phyloP scores from a whole-genome alignment of 1,284 basidiomycete species.

The Mycena citricolor region DNA sequence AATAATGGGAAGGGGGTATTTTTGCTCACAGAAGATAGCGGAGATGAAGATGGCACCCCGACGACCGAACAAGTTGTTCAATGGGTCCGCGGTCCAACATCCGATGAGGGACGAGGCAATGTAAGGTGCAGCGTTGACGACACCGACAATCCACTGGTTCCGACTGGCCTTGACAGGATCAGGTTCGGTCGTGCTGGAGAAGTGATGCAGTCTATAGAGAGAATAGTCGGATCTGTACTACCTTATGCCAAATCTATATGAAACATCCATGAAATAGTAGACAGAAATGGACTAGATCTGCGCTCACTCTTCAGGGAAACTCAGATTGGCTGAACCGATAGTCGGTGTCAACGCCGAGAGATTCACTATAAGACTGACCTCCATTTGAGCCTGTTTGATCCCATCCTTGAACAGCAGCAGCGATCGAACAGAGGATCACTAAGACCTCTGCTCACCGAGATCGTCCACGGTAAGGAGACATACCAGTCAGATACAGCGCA shows the following conservation, averaged over 20 bases:
- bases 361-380: not conserved
- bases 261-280: slow-evolving; percentile 10
- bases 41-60: slow-evolving; percentile 71
- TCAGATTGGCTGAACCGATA: slow-evolving; percentile 51
- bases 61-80: slow-evolving; percentile 55
- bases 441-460: slow-evolving; percentile 57
- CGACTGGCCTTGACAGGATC: slow-evolving; percentile 30
- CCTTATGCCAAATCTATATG: slow-evolving; percentile 51
- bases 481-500: slow-evolving; percentile 53
- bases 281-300: not conserved
- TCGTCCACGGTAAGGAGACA: slow-evolving; percentile 56
- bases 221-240: too few species aligned
- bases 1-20: not conserved
- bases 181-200: slow-evolving; percentile 17
- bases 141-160: slow-evolving; percentile 47
- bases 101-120: slow-evolving; percentile 40
- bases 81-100: slow-evolving; percentile 50
- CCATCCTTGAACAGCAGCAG: slow-evolving; percentile 41
- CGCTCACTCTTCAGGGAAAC: slow-evolving; percentile 44
- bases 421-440: slow-evolving; percentile 1
- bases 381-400: slow-evolving; percentile 64
- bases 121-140: slow-evolving; percentile 50
- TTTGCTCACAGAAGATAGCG: slow-evolving; percentile 46
- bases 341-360: too few species aligned
- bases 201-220: too few species aligned